A percentile compares a stretch with the other conserved stretches of the same genome.
These are phyloP conservation scores for Saturnispora mendoncae DNA, from an alignment of 805 yeast genomes.

Conservation along the genomic window DNA sequence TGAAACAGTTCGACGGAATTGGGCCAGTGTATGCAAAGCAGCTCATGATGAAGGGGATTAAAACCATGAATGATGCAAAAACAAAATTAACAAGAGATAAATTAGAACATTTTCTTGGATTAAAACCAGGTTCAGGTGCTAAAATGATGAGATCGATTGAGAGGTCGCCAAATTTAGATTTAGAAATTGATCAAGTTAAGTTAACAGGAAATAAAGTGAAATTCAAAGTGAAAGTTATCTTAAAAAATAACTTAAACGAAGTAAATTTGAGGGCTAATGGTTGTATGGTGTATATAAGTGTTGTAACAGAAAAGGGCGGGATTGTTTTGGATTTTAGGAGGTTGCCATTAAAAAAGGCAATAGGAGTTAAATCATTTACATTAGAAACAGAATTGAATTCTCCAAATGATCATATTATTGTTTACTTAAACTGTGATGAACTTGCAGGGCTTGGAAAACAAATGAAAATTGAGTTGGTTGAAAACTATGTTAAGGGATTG, in stretches of 20 bases:
- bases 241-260: constrained; percentile 19
- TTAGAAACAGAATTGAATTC: constrained; percentile 20
- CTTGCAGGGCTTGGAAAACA: constrained; percentile 26
- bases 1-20: constrained; percentile 41
- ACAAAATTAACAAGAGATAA: constrained; percentile 24
- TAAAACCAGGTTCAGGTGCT: constrained; percentile 34
- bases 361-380: constrained; percentile 21
- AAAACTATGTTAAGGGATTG: neutral
- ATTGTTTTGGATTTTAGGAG: constrained; percentile 38
- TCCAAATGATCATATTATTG: constrained; percentile 20
- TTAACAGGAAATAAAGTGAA: constrained; percentile 9
- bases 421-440: constrained; percentile 32
- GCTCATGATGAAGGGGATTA: constrained; percentile 30
- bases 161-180: constrained; percentile 30
- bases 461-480: constrained; percentile 1
- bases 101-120: constrained; percentile 34
- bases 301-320: constrained; percentile 22
- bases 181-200: constrained; percentile 18
- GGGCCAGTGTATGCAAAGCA: constrained; percentile 35
- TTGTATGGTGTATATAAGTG: constrained; percentile 7
- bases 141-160: constrained; percentile 30
- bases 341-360: constrained; percentile 24
- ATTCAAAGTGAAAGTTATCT: constrained; percentile 28
- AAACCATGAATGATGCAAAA: constrained; percentile 26
- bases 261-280: constrained; percentile 13